Evolutionary conservation across 164 flowering plant species (phyloP).

Genomic region (Kalanchoe fedtschenkoi): DNA sequence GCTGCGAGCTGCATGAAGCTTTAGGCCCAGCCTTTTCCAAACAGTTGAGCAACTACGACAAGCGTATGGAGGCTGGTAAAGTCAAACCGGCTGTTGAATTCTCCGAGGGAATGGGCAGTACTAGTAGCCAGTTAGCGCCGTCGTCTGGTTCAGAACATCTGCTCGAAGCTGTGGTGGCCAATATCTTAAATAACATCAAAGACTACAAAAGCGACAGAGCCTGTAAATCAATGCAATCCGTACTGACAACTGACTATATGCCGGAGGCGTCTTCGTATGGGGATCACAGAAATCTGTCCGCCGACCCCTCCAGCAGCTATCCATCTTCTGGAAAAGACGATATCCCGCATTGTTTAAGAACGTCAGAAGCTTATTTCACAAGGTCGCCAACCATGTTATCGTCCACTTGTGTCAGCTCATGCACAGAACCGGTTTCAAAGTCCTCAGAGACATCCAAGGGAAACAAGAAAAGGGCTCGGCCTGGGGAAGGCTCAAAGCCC

Average conservation of each 20-base stretch:
- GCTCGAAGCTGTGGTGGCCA: conserved; percentile 24
- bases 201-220: conserved; percentile 26
- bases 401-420: conserved; percentile 34
- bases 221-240: conserved; percentile 28
- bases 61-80: conserved; percentile 23
- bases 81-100: conserved; percentile 19
- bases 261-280: conserved; percentile 25
- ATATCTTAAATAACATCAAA: neutral
- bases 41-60: conserved; percentile 14
- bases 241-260: conserved; percentile 30
- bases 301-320: conserved; percentile 24
- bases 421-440: conserved; percentile 39
- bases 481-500: conserved; percentile 67
- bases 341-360: conserved; percentile 21
- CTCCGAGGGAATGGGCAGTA: conserved; percentile 22
- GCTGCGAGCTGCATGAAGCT: conserved; percentile 64
- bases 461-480: conserved; percentile 55
- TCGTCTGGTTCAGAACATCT: conserved; percentile 35
- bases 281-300: conserved; percentile 20
- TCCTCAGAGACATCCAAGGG: conserved; percentile 32
- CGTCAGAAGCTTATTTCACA: conserved; percentile 26
- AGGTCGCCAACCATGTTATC: conserved; percentile 35
- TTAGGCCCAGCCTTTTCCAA: conserved; percentile 46
- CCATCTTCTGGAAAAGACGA: conserved; percentile 19
- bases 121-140: conserved; percentile 20